Base-by-base conservation (phyloP, 1,139 yeast genomes). In the Geotrichum restrictum region DNA sequence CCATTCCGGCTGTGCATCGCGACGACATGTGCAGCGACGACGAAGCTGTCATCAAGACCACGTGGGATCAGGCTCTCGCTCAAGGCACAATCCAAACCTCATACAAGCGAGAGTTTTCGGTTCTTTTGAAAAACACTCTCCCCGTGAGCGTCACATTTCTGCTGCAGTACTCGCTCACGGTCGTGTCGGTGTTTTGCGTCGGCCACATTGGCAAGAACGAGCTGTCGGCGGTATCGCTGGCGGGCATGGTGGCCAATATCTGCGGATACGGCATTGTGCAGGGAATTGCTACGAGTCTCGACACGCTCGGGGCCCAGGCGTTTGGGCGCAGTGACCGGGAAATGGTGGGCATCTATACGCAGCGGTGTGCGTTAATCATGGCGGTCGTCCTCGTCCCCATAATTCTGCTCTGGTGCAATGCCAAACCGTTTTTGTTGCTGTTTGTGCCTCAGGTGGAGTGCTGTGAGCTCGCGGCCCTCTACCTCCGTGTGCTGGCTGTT, bases 251-350 rank as follows among this genome's bases (percentile, higher is more conserved):
- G 0, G 82, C 93, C 1, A 86, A 93, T 38, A 87, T 89, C 50
- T 82, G 93, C 0, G 73, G 73, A 1, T 79, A 86, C 61, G 95
- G 95, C 0, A 73, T 88, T 1, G 85, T 88, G 66, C 96, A 87
- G 69, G 97, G 96, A 21, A 81, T 88, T 49, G 85, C 96, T 0
- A 88, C 96, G 0, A 82, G 95, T 19, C 73, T 89, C 52, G 97
- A 88, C 64, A 88, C 96, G 0, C 72, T 89, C 39, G 88, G 96
- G 62, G 89, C 96, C 5, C 76, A 73, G 55, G 72, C 75, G 0
- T 70, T 81, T 57, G 86, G 87, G 3, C 71, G 81, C 32, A 73
- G 73, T 44, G 79, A 80, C 56, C 73, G 69, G 55, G 72, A 74
- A 49, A 64, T 75, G 56, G 86, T 82, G 7, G 86, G 88, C 0